phyloP scores from a whole-genome alignment of 1,139 yeast species.

The Sugiyamaella pinicola region DNA sequence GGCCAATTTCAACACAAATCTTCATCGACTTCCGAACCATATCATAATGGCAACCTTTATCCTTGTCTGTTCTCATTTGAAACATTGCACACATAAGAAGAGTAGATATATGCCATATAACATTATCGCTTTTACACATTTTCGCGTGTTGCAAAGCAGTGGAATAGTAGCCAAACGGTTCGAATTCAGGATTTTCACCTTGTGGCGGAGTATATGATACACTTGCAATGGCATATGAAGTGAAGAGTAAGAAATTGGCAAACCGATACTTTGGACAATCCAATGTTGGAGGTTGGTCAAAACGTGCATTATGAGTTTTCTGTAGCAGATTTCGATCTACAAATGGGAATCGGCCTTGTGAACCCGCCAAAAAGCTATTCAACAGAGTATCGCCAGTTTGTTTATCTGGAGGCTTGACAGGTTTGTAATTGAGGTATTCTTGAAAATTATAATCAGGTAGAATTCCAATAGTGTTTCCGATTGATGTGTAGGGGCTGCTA shows the following conservation, averaged over 20 bases:
- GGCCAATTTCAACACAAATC: constrained; percentile 35
- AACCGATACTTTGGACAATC: constrained; percentile 33
- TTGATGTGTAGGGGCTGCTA: constrained; percentile 17
- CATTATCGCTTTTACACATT: constrained; percentile 46
- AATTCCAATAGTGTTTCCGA: constrained; percentile 27
- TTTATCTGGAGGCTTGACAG: constrained; percentile 30
- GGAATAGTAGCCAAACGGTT: constrained; percentile 50
- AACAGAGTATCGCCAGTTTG: constrained; percentile 28
- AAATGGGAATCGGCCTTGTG: constrained; percentile 32
- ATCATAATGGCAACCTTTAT: constrained; percentile 53
- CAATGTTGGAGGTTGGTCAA: constrained; percentile 24
- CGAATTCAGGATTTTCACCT: constrained; percentile 23
- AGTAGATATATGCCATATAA: constrained; percentile 52
- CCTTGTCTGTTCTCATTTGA: constrained; percentile 58
- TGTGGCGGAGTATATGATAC: constrained; percentile 16
- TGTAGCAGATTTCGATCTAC: constrained; percentile 30
- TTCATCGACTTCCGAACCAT: constrained; percentile 54
- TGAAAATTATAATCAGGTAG: constrained; percentile 36
- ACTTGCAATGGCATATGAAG: constrained; percentile 32
- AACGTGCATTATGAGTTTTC: constrained; percentile 30
- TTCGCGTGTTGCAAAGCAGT: constrained; percentile 58
- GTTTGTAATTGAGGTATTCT: constrained; percentile 30
- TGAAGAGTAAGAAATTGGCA: constrained; percentile 32
- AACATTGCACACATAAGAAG: constrained; percentile 53
- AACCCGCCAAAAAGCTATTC: constrained; percentile 27